A percentile compares a stretch with the other conserved stretches of the same genome.
Evolutionary conservation across 306 rosid species (phyloP).

Genomic region (Trifolium dubium): DNA sequence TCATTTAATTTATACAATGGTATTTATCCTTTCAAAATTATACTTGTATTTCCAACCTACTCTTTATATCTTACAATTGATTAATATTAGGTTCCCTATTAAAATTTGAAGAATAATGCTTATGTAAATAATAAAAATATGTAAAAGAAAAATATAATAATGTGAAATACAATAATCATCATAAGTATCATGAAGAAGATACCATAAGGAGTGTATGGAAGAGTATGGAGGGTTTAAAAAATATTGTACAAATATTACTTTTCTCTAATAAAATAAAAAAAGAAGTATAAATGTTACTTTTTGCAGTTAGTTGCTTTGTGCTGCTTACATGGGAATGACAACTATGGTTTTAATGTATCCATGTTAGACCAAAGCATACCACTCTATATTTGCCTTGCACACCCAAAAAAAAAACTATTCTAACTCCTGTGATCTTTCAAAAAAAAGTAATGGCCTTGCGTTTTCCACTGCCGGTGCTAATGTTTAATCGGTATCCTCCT

Average conservation of each 20-base stretch:
- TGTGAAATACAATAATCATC: slow-evolving; percentile 1
- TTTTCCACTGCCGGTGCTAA: slow-evolving; percentile 39
- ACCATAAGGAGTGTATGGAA: not conserved
- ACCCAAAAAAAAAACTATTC: not conserved
- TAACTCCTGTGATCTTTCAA: not conserved
- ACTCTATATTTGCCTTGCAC: not conserved
- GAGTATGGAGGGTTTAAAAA: slow-evolving; percentile 2
- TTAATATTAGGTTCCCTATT: not conserved
- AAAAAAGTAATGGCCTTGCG: slow-evolving; percentile 11
- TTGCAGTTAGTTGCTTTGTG: too few relatives aligned
- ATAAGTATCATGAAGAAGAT: not conserved
- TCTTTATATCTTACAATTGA: not conserved
- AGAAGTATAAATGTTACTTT: not conserved
- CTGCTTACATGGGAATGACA: not conserved
- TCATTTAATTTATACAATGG: not conserved
- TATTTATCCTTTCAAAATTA: not conserved
- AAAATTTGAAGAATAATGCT: not conserved
- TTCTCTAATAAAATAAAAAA: not conserved
- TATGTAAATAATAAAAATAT: not conserved
- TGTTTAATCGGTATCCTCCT: slow-evolving; percentile 40
- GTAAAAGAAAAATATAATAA: not conserved
- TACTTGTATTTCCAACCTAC: not conserved
- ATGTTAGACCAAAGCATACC: slow-evolving; percentile 4
- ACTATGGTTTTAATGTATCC: not conserved
- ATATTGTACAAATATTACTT: not conserved